These are phyloP conservation scores for Petunia hybrid DNA, from an alignment of 305 asterid species.

Conservation along the genomic window DNA sequence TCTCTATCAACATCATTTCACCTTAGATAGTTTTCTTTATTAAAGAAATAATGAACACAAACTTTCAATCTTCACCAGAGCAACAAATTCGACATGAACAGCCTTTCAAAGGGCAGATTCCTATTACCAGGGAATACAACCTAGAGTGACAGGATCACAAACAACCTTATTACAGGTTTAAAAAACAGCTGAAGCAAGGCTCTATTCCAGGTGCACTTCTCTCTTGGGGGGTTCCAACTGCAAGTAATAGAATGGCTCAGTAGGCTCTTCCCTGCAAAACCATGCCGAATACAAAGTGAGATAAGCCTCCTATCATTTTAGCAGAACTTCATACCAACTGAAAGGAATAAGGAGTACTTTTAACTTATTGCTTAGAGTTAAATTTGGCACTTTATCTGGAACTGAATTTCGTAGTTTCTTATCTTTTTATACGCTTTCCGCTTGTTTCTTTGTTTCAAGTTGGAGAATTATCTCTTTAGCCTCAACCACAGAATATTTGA, in stretches of 20 bases:
- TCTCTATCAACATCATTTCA: constrained; percentile 6
- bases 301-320: background rate
- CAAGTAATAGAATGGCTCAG: constrained; percentile 77
- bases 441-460: background rate
- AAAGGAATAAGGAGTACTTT: background rate
- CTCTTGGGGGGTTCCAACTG: constrained; percentile 87
- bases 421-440: background rate
- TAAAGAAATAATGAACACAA: background rate
- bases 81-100: background rate
- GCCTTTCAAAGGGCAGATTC: background rate
- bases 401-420: background rate
- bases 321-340: background rate
- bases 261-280: constrained; percentile 81
- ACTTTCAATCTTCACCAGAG: background rate
- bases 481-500: background rate
- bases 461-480: background rate
- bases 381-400: background rate
- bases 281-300: background rate
- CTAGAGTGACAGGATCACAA: background rate
- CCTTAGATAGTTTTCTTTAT: background rate
- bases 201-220: constrained; percentile 65
- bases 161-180: background rate
- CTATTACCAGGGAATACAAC: background rate
- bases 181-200: background rate
- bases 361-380: background rate